These are phyloP conservation scores for Citrus trifoliata DNA, from an alignment of 345 rosid genomes.

Conservation along the genomic window DNA sequence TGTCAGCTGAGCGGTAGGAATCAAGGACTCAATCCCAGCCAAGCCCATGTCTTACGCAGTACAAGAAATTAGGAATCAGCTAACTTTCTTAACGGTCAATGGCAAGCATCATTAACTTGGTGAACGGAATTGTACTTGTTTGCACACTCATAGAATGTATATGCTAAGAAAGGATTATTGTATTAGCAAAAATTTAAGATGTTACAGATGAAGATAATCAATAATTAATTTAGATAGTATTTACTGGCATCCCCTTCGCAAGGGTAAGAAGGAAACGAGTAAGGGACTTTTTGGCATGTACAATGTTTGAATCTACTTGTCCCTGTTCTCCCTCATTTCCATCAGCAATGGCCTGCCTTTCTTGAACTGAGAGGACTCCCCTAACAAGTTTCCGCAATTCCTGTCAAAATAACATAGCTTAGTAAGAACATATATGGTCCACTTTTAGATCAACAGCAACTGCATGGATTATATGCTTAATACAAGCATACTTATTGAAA, in stretches of 20 bases:
- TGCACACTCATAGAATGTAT: background rate
- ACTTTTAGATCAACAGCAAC: background rate
- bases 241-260: conserved; percentile 47
- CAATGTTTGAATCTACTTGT: conserved; percentile 29
- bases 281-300: conserved; percentile 53
- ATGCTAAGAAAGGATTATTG: background rate
- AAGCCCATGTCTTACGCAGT: background rate
- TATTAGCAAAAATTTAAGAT: background rate
- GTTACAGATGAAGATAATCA: background rate
- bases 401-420: conserved; percentile 27
- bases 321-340: conserved; percentile 36
- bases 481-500: background rate
- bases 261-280: conserved; percentile 46
- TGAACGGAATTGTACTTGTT: background rate
- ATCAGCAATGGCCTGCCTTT: conserved; percentile 24
- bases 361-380: conserved; percentile 49
- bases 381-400: conserved; percentile 78
- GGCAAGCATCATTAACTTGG: too few relatives aligned
- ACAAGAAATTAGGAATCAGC: background rate
- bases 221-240: background rate
- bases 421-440: background rate
- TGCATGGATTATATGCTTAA: background rate
- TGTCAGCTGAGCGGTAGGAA: background rate
- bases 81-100: background rate
- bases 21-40: background rate